Base-by-base conservation (phyloP, 2,329 filamentous ascomycete species). In the Trichoderma polysporum region DNA sequence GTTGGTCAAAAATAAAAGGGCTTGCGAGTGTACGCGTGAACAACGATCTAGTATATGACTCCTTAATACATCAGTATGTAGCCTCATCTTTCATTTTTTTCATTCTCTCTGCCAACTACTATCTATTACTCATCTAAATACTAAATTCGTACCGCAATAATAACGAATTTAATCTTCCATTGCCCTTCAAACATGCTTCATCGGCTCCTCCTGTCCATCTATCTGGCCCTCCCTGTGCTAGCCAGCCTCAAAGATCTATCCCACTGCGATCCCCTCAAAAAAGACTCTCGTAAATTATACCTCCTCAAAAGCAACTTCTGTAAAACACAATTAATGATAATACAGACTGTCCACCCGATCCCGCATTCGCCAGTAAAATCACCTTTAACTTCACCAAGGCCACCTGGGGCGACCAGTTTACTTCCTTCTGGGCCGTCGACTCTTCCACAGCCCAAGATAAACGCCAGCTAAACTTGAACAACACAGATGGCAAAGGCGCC, bases 351-450 rank as follows among this genome's bases (percentile, higher is more conserved):
- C 84, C 88, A 10, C 78, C 90, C 22, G 82, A 92, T 73, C 83
- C 88, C n/a, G 91, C 90, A 1, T 83, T 93, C 6, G 89, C 86
- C 25, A 85, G 71, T 82, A 80, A 71, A 33, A 60, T 53, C 9
- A 71, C 69, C 13, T 74, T 90, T 73, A 88, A 93, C 79, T 92
- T 94, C 78, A 86, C 84, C 33, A 79, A 85, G 57, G 86, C 88
- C 29, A 75, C 81, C 31, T 89, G 89, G 41, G 70, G 73, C 62
- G 54, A 71, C 35, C 56, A 65, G 15, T 72, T 76, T 50, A 69
- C 69, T 49, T 67, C 68, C 53, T 76, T 75, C 60, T 77, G 75
- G 76, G 50, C 66, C 15, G 61, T 73, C 3, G 75, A 76, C 54
- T 81, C 85, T 4, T 69, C 70, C 49, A 73, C 74, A 10, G 65